Evolutionary conservation across 371 early-diverging fungal genomes (phyloP), one percentile per base, ranked within the genome.

Genomic region (Mortierella sp.): DNA sequence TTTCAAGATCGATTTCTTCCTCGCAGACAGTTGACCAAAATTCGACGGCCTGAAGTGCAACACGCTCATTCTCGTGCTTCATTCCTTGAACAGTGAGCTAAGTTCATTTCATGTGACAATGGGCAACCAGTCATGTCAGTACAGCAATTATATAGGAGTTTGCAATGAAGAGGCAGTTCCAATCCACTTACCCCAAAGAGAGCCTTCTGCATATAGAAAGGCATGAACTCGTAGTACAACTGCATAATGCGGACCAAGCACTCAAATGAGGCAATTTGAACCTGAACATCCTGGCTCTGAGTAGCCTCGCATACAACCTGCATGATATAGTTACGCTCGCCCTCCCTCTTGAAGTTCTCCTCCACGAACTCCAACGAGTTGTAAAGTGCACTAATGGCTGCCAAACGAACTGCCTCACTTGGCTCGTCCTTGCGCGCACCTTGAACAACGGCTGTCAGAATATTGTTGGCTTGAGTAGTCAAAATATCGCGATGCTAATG

Each of bases 11-110:
- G 60, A 94, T 90, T 85, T 99, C 99, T 70, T 93, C 95, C 73
- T 99, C 99, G 83, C 97, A 97, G 22, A 99, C 94, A 24, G 98
- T 97, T 20, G 97, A 96, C 99, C 99, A 99, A 84, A 99, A 99
- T 88, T 99, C 99, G 66, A 99, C 93, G 52, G 98, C 98, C 84
- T 99, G 98, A 67, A 97, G 85, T 6, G 94, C 97, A 49, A 99
- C 95, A 24, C 91, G 91, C 52, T 95, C 94, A 62, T 94, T 92
- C 64, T 91, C 92, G 68, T 88, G 87, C 72, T 93, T 93, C 97
- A 99, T 97, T 24, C 97, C 97, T 68, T 88, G 84, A 35, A 97
- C 88, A 26, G 98, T 97, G 37, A 98, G 88, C 92, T 93, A 83
- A 28, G 64, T 18, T 32, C 32, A 55, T 4, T 28, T n/a, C 43